Evolutionary conservation across 805 yeast species (phyloP).

Genomic region (Kluyveromyces dobzhanskii): DNA sequence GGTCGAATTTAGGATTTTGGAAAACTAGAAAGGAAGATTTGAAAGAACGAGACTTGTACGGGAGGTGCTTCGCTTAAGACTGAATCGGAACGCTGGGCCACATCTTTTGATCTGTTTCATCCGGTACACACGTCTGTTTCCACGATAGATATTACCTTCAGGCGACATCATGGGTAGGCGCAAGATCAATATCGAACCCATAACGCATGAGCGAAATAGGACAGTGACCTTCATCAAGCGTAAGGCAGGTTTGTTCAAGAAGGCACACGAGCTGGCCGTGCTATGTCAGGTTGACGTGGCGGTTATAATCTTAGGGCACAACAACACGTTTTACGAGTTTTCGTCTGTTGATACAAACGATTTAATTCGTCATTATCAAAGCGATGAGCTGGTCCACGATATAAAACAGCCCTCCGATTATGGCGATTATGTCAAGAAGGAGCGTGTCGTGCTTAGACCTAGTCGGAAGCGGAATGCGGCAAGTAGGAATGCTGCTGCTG

Average conservation of each 20-base stretch:
- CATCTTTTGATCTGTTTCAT: too few species aligned
- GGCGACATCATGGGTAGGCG: constrained; percentile 99
- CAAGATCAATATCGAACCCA: constrained; percentile 88
- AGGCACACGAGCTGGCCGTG: constrained; percentile 57
- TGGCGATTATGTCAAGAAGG: constrained; percentile 44
- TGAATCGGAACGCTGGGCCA: too few species aligned
- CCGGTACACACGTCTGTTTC: too few species aligned
- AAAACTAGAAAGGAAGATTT: too few species aligned
- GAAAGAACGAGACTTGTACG: too few species aligned
- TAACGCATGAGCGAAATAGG: constrained; percentile 75
- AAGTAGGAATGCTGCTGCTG: constrained; percentile 1
- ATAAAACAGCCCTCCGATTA: constrained; percentile 57
- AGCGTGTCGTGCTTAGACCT: constrained; percentile 11
- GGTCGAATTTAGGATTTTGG: too few species aligned
- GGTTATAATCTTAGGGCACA: constrained; percentile 76
- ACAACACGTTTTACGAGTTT: constrained; percentile 77
- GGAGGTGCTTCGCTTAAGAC: too few species aligned
- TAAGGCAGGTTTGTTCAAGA: constrained; percentile 85
- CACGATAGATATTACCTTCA: too few species aligned
- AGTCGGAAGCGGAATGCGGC: constrained; percentile 2
- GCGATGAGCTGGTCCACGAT: constrained; percentile 39
- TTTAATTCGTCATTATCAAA: constrained; percentile 35
- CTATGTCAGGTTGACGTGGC: constrained; percentile 91
- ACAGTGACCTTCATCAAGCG: constrained; percentile 76
- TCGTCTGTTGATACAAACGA: constrained; percentile 58